Evolutionary conservation across 2,329 filamentous ascomycete genomes (phyloP).

Genomic region (Aspergillus melleus): DNA sequence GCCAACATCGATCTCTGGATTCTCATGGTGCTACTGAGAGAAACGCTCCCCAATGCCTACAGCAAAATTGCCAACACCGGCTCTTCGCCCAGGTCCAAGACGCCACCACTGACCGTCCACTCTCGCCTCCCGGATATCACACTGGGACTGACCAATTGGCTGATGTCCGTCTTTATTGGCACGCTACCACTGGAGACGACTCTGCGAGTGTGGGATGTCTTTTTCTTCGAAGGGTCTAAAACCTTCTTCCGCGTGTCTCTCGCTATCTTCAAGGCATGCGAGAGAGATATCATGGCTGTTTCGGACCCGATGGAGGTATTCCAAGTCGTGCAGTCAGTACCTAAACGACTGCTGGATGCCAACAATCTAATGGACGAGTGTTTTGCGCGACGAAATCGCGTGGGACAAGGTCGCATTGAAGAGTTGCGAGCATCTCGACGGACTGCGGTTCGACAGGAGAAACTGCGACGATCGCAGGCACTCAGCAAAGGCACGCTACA

Average conservation of each 20-base stretch:
- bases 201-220: constrained; percentile 89
- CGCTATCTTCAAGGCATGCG: constrained; percentile 86
- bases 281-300: constrained; percentile 75
- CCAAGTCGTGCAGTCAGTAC: constrained; percentile 85
- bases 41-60: constrained; percentile 81
- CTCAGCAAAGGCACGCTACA: constrained; percentile 35
- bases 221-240: constrained; percentile 94
- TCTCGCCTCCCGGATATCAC: constrained; percentile 80
- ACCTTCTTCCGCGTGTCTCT: constrained; percentile 90
- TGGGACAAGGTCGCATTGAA: constrained; percentile 81
- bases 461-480: constrained; percentile 39
- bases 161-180: constrained; percentile 96
- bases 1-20: constrained; percentile 94
- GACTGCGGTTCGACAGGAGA: constrained; percentile 46
- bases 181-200: constrained; percentile 90
- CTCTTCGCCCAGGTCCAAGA: constrained; percentile 37
- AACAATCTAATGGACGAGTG: constrained; percentile 81
- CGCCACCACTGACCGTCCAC: constrained; percentile 43
- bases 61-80: constrained; percentile 78
- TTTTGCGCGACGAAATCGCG: constrained; percentile 74
- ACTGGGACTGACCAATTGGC: constrained; percentile 91
- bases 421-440: constrained; percentile 69
- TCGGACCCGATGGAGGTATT: constrained; percentile 93
- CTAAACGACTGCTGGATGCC: constrained; percentile 76
- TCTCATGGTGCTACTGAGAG: constrained; percentile 81